phyloP scores from a whole-genome alignment of 805 yeast species.

The Sungouiozyma ichnusensis region DNA sequence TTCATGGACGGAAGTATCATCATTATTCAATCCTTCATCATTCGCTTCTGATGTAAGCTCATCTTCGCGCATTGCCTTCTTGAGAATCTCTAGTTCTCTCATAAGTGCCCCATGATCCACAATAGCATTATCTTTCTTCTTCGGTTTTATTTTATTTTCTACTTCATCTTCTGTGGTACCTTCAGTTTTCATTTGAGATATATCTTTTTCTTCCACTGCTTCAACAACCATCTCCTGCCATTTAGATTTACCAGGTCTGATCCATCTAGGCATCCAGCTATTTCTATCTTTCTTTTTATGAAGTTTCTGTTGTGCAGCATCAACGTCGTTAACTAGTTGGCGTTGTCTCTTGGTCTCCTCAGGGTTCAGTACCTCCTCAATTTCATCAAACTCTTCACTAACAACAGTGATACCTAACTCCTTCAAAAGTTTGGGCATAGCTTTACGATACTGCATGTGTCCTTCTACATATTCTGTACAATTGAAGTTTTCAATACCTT shows the following conservation, averaged over 20 bases:
- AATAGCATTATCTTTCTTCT: slow-evolving; percentile 16
- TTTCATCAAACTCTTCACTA: slow-evolving; percentile 86
- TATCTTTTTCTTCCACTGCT: slow-evolving; percentile 18
- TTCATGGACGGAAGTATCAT: background rate
- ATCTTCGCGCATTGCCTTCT: slow-evolving; percentile 18
- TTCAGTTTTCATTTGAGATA: slow-evolving; percentile 7
- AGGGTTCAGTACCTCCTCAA: slow-evolving; percentile 84
- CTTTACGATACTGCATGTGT: slow-evolving; percentile 94
- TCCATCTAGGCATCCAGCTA: slow-evolving; percentile 35
- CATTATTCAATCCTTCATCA: background rate
- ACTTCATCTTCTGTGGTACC: slow-evolving; percentile 2
- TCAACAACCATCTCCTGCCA: slow-evolving; percentile 57
- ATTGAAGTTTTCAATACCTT: slow-evolving; percentile 73
- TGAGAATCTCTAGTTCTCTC: slow-evolving; percentile 18
- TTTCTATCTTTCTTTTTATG: slow-evolving; percentile 30
- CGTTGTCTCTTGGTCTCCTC: slow-evolving; percentile 77
- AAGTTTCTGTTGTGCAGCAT: slow-evolving; percentile 64
- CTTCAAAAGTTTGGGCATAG: slow-evolving; percentile 73
- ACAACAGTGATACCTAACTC: slow-evolving; percentile 68
- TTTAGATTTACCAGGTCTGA: slow-evolving; percentile 44
- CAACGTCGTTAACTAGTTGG: slow-evolving; percentile 73
- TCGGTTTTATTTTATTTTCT: slow-evolving; percentile 3
- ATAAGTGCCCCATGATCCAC: slow-evolving; percentile 24
- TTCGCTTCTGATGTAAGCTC: background rate
- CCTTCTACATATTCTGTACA: slow-evolving; percentile 85